phyloP scores from a whole-genome alignment of 2,329 filamentous ascomycete species.

The Cordyceps pruinosa region DNA sequence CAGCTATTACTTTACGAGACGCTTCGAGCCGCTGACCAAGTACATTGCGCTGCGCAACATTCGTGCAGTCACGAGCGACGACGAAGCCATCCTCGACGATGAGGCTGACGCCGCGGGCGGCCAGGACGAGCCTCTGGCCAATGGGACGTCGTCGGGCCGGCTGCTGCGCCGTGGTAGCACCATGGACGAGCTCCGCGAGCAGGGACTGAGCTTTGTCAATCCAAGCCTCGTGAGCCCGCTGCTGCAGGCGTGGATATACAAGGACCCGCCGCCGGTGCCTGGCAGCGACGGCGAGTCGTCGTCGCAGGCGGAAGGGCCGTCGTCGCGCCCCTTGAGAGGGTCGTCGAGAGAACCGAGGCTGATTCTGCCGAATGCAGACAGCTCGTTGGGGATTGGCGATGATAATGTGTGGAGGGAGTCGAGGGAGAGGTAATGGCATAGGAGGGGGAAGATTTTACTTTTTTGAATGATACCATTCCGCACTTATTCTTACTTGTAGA shows the following conservation, averaged over 20 bases:
- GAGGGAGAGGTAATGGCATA: neutral
- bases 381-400: constrained; percentile 33
- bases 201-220: constrained; percentile 65
- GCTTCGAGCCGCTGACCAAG: constrained; percentile 81
- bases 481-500: neutral
- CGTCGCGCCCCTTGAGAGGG: constrained; percentile 13
- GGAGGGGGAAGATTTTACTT: neutral
- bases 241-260: constrained; percentile 63
- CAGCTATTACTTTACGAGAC: constrained; percentile 69
- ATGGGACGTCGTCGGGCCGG: constrained; percentile 24
- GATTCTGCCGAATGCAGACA: constrained; percentile 29
- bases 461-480: constrained; percentile 6
- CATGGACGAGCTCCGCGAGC: constrained; percentile 65
- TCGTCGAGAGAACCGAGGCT: constrained; percentile 15
- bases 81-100: constrained; percentile 30
- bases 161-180: constrained; percentile 52
- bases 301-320: constrained; percentile 19
- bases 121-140: constrained; percentile 5
- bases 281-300: constrained; percentile 15
- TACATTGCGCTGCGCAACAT: constrained; percentile 91
- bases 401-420: constrained; percentile 32
- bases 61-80: constrained; percentile 40
- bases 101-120: constrained; percentile 24
- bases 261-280: constrained; percentile 41
- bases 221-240: constrained; percentile 65